phyloP scores from a whole-genome alignment of 257 asterid genomes.

The Osmanthus fragrans region DNA sequence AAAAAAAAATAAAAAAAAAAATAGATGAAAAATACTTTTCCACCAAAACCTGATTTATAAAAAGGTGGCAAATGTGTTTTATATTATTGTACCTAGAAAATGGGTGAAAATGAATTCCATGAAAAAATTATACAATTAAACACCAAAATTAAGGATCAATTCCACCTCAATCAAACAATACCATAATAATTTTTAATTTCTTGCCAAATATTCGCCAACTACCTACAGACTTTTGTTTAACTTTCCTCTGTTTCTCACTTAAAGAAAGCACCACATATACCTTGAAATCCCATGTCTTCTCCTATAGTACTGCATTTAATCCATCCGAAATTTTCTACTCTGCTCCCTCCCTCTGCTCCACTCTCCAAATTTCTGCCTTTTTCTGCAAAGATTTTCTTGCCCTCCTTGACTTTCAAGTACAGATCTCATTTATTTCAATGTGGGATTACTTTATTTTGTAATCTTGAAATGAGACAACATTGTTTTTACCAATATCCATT shows the following conservation, averaged over 20 bases:
- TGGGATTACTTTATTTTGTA: neutral
- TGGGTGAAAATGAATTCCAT: too few relatives aligned
- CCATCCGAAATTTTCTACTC: conserved; percentile 29
- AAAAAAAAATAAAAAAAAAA: too few relatives aligned
- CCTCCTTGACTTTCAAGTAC: conserved; percentile 13
- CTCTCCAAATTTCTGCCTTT: conserved; percentile 22
- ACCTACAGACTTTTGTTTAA: conserved; percentile 2
- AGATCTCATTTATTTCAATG: conserved; percentile 26
- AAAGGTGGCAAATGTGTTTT: too few relatives aligned
- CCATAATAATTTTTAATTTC: conserved; percentile 18
- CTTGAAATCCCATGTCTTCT: conserved; percentile 20
- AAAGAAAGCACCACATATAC: conserved; percentile 15
- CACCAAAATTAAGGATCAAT: too few relatives aligned
- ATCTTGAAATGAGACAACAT: conserved; percentile 29
- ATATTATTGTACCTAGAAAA: too few relatives aligned
- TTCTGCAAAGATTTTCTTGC: conserved; percentile 21
- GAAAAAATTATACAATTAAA: too few relatives aligned
- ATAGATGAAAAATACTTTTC: too few relatives aligned
- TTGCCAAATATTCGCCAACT: conserved; percentile 50
- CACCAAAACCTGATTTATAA: too few relatives aligned
- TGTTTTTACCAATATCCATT: conserved; percentile 8
- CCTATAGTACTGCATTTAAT: conserved; percentile 38
- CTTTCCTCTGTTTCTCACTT: conserved; percentile 29
- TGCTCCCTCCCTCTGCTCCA: conserved; percentile 21
- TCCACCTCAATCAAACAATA: too few relatives aligned